Evolutionary conservation across 306 rosid genomes (phyloP).

Genomic region (Begonia loranthoides): DNA sequence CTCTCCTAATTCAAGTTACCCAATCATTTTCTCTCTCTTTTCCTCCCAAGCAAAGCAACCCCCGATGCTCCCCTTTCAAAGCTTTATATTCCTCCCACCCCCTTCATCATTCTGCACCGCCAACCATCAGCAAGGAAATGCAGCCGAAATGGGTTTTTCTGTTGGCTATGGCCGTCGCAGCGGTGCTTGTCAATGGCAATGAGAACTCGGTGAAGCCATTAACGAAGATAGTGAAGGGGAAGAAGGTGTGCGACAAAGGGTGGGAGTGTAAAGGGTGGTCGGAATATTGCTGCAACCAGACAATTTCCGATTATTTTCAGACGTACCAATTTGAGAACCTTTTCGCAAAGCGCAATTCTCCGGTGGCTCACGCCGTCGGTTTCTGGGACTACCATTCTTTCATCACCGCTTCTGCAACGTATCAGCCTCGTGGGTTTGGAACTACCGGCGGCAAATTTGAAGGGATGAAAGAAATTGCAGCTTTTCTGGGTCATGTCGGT

Average conservation of each 20-base stretch:
- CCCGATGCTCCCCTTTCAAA: slow-evolving; percentile 8
- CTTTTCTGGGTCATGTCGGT: slow-evolving; percentile 86
- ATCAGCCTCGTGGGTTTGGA: slow-evolving; percentile 74
- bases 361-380: slow-evolving; percentile 72
- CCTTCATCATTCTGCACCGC: slow-evolving; percentile 1
- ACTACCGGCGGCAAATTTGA: slow-evolving; percentile 63
- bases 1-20: slow-evolving; percentile 29
- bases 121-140: slow-evolving; percentile 13
- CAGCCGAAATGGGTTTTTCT: slow-evolving; percentile 28
- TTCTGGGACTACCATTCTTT: slow-evolving; percentile 88
- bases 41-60: slow-evolving; percentile 19
- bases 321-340: slow-evolving; percentile 76
- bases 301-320: slow-evolving; percentile 62
- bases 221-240: slow-evolving; percentile 65
- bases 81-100: slow-evolving; percentile 7
- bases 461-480: slow-evolving; percentile 74
- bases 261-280: slow-evolving; percentile 92
- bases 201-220: slow-evolving; percentile 24
- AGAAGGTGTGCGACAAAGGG: slow-evolving; percentile 63
- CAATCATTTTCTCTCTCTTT: slow-evolving; percentile 57
- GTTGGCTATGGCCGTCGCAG: slow-evolving; percentile 15
- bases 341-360: slow-evolving; percentile 64
- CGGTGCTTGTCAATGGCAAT: slow-evolving; percentile 11
- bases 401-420: slow-evolving; percentile 52
- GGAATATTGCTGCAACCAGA: slow-evolving; percentile 55